Base-by-base conservation (phyloP, 1,139 yeast genomes). In the Candida sanyaensis region DNA sequence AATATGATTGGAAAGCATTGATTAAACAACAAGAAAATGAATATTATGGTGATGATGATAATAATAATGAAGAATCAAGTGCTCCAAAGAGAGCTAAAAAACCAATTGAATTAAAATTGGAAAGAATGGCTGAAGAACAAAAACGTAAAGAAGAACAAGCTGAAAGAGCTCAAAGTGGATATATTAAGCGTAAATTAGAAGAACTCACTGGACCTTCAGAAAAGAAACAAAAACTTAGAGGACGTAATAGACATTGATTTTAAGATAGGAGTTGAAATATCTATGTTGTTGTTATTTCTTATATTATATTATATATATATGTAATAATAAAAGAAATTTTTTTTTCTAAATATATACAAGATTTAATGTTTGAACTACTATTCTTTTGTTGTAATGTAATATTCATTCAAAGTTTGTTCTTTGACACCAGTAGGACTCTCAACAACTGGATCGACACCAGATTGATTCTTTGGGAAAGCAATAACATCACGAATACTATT, bases 391-490 rank as follows among this genome's bases (percentile, higher is more conserved):
- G 55, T 56, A 34, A 85, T 68, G 52, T 71, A 72, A 59, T 88
- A 88, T 28, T 75, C 71, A 7, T 65, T 64, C 51, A 91, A 68
- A 1, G 78, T 76, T 3, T 64, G 62, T 12, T 74, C 70, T 4
- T 74, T 64, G 1, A 90, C 91, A 21, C 59, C 59, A 40, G 92
- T 81, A 1, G 99, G 99, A 53, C 96, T 86, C 10, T 83, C 88
- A 21, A 93, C 96, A 43, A 93, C 89, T 0, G 89, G 83, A 64
- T 93, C 99, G 1, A 83, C 73, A 0, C 99, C 99, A 6, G 89
- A 81, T 56, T 87, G 86, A 43, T 92, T 90, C 66, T 93, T 93
- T 1, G 99, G 99, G 65, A 93, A 93, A 1, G 99, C 96, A 55
- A 93, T 87, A 2, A 93, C 99, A 62, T 93, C 97, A 56, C 97